Conservation (phyloP, 2,329 filamentous ascomycete species). For the Arthrocladium fulminans region DNA sequence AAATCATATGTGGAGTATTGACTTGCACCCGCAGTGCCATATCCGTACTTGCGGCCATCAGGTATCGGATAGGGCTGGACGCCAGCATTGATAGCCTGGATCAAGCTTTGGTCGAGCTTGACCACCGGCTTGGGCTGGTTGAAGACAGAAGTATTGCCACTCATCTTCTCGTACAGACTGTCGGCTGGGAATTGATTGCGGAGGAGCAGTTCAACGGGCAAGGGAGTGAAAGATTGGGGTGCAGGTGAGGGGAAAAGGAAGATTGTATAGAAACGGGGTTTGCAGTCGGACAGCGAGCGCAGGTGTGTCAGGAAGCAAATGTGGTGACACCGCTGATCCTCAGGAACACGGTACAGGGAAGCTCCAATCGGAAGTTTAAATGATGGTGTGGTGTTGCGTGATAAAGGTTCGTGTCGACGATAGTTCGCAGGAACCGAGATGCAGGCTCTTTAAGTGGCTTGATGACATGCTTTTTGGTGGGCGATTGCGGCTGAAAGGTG, state of each 20-base stretch:
- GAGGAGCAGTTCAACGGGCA: background rate
- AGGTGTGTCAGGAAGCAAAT: conserved; percentile 2
- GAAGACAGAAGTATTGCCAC: conserved; percentile 14
- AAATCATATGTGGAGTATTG: conserved; percentile 7
- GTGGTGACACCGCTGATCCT: conserved; percentile 8
- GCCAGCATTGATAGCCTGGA: conserved; percentile 39
- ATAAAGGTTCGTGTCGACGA: conserved; percentile 7
- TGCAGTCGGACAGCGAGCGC: background rate
- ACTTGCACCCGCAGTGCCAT: conserved; percentile 55
- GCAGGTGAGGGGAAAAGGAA: background rate
- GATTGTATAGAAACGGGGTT: background rate
- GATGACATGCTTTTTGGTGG: background rate
- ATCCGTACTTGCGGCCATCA: conserved; percentile 44
- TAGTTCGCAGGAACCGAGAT: background rate
- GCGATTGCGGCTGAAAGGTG: conserved; percentile 4
- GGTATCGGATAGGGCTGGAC: conserved; percentile 43
- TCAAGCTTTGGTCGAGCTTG: conserved; percentile 26
- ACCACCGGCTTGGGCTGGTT: conserved; percentile 23
- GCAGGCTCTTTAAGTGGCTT: background rate
- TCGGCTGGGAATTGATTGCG: background rate
- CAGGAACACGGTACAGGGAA: conserved; percentile 4
- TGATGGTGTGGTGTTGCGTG: background rate
- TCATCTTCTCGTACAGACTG: conserved; percentile 1
- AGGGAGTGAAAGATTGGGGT: background rate
- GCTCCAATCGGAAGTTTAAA: conserved; percentile 8